These are phyloP conservation scores for Russula lepida DNA, from an alignment of 768 basidiomycete genomes.

Conservation along the genomic window DNA sequence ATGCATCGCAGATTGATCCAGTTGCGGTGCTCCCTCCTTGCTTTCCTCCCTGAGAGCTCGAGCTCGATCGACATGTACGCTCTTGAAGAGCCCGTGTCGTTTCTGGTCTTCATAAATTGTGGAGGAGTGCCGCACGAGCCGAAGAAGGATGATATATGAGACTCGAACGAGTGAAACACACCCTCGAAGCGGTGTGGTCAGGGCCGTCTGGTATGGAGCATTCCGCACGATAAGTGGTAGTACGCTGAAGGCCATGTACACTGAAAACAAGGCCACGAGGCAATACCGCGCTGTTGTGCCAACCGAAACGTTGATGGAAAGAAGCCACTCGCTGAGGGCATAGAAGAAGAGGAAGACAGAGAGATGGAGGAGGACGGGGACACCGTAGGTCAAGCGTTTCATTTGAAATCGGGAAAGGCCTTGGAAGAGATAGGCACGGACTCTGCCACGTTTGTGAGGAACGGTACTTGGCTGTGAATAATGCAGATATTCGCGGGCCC, in stretches of 20 bases:
- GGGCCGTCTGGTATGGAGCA: conserved; percentile 7
- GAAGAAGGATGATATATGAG: neutral
- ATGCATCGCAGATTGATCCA: neutral
- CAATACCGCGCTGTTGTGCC: neutral
- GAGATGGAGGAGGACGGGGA: conserved; percentile 7
- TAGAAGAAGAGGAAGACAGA: conserved; percentile 10
- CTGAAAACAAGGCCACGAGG: neutral
- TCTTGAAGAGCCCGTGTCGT: neutral
- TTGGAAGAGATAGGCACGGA: neutral
- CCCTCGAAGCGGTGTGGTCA: neutral
- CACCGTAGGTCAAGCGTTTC: neutral
- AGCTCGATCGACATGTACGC: no score
- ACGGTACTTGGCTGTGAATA: neutral
- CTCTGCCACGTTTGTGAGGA: conserved; percentile 7
- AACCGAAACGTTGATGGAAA: neutral
- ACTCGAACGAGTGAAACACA: neutral
- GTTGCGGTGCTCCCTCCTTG: neutral
- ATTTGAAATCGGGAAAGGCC: conserved; percentile 2
- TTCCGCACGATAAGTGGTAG: neutral
- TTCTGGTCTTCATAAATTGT: neutral
- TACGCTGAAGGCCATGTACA: neutral
- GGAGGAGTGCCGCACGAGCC: neutral
- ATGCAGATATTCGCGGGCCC: conserved; percentile 4
- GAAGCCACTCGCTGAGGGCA: neutral
- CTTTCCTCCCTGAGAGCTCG: no score